Base-by-base conservation (phyloP, 495 filamentous ascomycete species). In the Bacidia gigantensis region DNA sequence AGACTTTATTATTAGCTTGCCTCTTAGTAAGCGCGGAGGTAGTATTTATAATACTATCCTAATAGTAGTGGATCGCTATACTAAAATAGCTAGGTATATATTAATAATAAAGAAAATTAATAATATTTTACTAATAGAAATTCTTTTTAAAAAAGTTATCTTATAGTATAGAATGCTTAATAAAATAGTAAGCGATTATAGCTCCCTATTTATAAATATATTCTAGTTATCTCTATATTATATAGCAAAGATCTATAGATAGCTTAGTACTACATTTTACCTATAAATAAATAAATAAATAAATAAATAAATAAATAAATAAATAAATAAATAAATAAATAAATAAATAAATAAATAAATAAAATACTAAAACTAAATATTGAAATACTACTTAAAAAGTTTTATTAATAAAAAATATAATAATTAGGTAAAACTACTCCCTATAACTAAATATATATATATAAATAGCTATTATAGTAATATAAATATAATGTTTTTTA, bases 281-380 rank as follows among this genome's bases (percentile, higher is more conserved):
- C 11, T 21, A 35, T 35, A 50, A n/a, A n/a, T n/a, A n/a, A n/a
- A n/a, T n/a, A n/a, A n/a, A n/a, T n/a, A n/a, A n/a, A n/a, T n/a
- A n/a, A n/a, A n/a, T n/a, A n/a, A n/a, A n/a, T n/a, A n/a, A n/a
- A n/a, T n/a, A n/a, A n/a, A n/a, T n/a, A n/a, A n/a, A n/a, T n/a
- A n/a, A n/a, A n/a, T n/a, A n/a, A n/a, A n/a, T n/a, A n/a, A n/a
- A n/a, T n/a, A n/a, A n/a, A n/a, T n/a, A n/a, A n/a, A n/a, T n/a
- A n/a, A n/a, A n/a, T n/a, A n/a, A 21, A 18, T 7, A 35, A 22
- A 18, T 44, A 50, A 18, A 12, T 35, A 39, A 18, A 50, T 12
- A 43, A 50, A 50, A 38, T 12, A 39, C 3, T 50, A 50, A 39
- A 44, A 38, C 12, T 40, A 40, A 38, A 50, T n/a, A 24, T 20